Evolutionary conservation across 1,139 yeast genomes (phyloP).

Genomic region (Pichia sp.): DNA sequence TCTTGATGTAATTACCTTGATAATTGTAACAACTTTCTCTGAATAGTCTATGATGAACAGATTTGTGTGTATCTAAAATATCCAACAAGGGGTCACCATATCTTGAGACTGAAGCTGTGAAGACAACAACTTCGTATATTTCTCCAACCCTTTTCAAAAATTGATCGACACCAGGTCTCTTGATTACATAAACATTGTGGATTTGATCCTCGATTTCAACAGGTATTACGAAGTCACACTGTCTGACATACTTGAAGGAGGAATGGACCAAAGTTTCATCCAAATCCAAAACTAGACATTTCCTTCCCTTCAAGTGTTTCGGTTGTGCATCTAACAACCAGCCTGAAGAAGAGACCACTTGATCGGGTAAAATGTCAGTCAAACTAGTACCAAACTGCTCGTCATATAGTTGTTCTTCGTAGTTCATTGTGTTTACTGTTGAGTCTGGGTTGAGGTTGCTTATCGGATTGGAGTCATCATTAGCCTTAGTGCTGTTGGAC

Average conservation of each 20-base stretch:
- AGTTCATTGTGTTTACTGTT: slow-evolving; percentile 6
- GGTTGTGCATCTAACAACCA: slow-evolving; percentile 61
- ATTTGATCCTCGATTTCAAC: slow-evolving; percentile 79
- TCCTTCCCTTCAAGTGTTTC: slow-evolving; percentile 48
- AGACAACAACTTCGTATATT: slow-evolving; percentile 89
- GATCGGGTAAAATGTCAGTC: slow-evolving; percentile 65
- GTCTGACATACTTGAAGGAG: slow-evolving; percentile 83
- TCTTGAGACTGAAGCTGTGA: slow-evolving; percentile 91
- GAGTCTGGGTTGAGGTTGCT: slow-evolving; percentile 3
- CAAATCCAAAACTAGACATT: slow-evolving; percentile 84
- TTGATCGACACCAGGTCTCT: slow-evolving; percentile 97
- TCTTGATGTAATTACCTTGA: slow-evolving; percentile 93
- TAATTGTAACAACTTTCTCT: slow-evolving; percentile 78
- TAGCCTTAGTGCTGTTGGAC: neutral
- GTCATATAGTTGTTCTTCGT: slow-evolving; percentile 32
- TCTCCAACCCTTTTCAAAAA: slow-evolving; percentile 80
- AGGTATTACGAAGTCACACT: slow-evolving; percentile 94
- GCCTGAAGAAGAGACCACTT: slow-evolving; percentile 53
- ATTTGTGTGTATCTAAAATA: slow-evolving; percentile 67
- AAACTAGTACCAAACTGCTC: slow-evolving; percentile 44
- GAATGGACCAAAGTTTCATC: slow-evolving; percentile 97
- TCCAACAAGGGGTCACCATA: slow-evolving; percentile 95
- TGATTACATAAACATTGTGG: slow-evolving; percentile 93
- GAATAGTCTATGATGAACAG: slow-evolving; percentile 87
- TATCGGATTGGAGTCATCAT: slow-evolving; percentile 12